Evolutionary conservation across 805 yeast genomes (phyloP), one percentile per base, ranked within the genome.

Genomic region (Spathaspora gorwiae): DNA sequence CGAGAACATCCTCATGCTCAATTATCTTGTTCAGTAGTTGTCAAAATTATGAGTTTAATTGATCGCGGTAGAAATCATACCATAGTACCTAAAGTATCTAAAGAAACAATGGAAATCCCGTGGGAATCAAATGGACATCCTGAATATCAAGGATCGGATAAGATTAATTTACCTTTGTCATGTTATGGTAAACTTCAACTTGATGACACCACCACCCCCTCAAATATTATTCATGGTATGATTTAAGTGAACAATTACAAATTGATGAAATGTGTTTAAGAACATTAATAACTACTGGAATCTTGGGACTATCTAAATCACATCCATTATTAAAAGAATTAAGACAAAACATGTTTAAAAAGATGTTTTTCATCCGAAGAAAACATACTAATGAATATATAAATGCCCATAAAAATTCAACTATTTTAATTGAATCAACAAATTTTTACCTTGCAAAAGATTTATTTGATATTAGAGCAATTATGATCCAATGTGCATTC

Each of bases 221-320:
- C n/a, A 39, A 14, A 7, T 55, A 54, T 31, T 58, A 65, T 48
- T 62, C 69, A 27, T 81, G 84, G 84, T 72, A 65, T 62, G 86
- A 81, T 54, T 60, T 75, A 6, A 62, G 76, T 7, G 81, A 80
- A 44, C 80, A 77, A 45, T 55, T 70, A 0, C 70, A 64, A 47
- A 63, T 67, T 26, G 54, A 68, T 53, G 62, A 69, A 29, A 57
- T 68, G 35, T 54, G 65, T 46, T 39, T 77, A 47, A 48, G 68
- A 19, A 45, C 73, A 24, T 52, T 69, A 32, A 61, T 75, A 2
- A 54, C 61, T 52, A 57, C 54, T 39, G 57, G 65, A 35, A 51
- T 74, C 26, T 44, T 72, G 47, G 54, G 72, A 45, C 36, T 78
- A 32, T 67, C 75, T 26, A 47, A 63, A 45, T 7, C 31, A 1